Conservation (phyloP, 139 green algal genomes). For the Chlamydomonas asymmetrica region DNA sequence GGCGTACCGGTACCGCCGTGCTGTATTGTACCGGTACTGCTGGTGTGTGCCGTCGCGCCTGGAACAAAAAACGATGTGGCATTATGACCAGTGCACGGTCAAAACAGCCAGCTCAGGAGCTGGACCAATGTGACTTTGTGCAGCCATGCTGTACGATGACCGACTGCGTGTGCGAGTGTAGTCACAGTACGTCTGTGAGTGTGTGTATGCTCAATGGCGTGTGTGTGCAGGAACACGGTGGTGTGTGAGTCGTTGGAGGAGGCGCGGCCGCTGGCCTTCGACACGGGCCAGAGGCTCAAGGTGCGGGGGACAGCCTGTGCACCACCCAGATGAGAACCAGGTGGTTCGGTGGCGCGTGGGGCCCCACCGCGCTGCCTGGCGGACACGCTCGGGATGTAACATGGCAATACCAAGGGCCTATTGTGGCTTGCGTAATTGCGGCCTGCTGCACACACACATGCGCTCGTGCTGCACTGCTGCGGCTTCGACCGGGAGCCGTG, state of each 20-base stretch:
- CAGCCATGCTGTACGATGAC: neutral
- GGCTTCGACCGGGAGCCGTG: no score
- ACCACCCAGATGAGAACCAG: no score
- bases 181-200: no score
- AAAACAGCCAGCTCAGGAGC: neutral
- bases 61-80: neutral
- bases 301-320: no score
- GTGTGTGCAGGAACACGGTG: slow-evolving; percentile 76
- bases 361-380: no score
- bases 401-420: no score
- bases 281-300: slow-evolving; percentile 59
- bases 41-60: neutral
- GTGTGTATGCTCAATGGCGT: neutral
- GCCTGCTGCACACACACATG: no score
- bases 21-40: neutral
- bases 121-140: neutral
- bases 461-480: no score
- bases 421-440: no score
- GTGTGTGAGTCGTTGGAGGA: slow-evolving; percentile 87
- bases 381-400: no score
- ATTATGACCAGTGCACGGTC: neutral
- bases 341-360: no score
- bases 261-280: slow-evolving; percentile 74
- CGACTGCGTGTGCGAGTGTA: no score
- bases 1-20: neutral